These are phyloP conservation scores for Bruguiera sexangula DNA, from an alignment of 345 rosid genomes.

Conservation along the genomic window DNA sequence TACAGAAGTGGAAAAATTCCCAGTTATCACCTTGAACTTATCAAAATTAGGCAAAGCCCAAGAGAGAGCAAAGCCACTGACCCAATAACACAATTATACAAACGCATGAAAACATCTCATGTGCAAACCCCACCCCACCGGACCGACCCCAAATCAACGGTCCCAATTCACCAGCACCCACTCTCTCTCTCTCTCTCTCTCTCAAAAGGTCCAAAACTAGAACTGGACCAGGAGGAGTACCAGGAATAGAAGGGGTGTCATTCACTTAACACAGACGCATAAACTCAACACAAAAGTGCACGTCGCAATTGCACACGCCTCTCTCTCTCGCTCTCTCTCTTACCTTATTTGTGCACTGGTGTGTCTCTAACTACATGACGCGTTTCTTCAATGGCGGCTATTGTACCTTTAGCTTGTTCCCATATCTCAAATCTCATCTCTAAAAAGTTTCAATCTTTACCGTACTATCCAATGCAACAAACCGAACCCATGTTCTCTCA, in stretches of 20 bases:
- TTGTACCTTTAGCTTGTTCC: constrained; percentile 3
- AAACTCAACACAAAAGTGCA: too few species aligned
- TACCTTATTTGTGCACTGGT: neutral
- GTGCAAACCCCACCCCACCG: too few species aligned
- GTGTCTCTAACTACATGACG: constrained; percentile 22
- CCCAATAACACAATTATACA: too few species aligned
- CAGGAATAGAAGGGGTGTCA: too few species aligned
- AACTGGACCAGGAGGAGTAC: neutral
- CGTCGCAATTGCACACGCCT: neutral
- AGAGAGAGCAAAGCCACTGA: too few species aligned
- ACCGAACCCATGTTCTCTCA: constrained; percentile 37
- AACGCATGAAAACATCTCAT: too few species aligned
- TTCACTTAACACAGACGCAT: too few species aligned
- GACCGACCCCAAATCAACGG: neutral
- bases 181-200: neutral
- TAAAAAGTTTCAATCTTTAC: neutral
- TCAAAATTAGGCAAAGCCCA: neutral
- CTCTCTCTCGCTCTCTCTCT: neutral
- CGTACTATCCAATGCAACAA: neutral
- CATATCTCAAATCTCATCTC: constrained; percentile 16
- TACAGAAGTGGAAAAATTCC: neutral
- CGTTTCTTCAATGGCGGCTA: constrained; percentile 48
- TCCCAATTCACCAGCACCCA: neutral
- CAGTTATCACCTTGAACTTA: neutral
- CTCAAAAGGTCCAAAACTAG: neutral